Evolutionary conservation across 139 green algal species (phyloP), one percentile per base, ranked within the genome.

Genomic region (Haematococcus sp.): DNA sequence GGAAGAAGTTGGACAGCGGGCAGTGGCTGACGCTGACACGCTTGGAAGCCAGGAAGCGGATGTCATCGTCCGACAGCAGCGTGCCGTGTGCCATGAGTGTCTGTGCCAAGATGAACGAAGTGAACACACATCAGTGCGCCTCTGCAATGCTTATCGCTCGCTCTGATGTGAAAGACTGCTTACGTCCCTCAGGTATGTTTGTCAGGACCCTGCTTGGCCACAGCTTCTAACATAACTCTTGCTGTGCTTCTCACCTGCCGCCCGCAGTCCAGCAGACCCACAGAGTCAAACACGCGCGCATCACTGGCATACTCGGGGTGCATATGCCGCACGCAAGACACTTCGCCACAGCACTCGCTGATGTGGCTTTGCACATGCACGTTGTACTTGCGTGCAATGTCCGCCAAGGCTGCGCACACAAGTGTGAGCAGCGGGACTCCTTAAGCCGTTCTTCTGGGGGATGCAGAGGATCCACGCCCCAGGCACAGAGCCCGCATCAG

Each of bases 1-100:
- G 84, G 71, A 83, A 90, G 56, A 93, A 89, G 84, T 93, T 93
- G 70, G 43, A 76, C 3, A 91, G 79, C 1, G 89, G 85, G 83
- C 89, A 94, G 75, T 92, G 87, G 3, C 68, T 70, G 5, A 94
- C 63, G 1, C 76, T 78, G 4, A 84, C 78, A n/a, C 84, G 80
- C 1, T 64, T 64, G 0, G 70, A 43, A 5, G 77, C 81, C 76
- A 94, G 69, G 20, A 86, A 43, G 17, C 27, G 16, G 52, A 91
- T 82, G 71, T 89, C 89, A 32, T 73, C 54, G 19, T 84, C 75
- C 4, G 55, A 82, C 13, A 91, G 79, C 68, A 87, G 81, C 11
- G 84, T 88, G 35, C 82, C 86, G 35, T 94, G 89, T 15, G 75
- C 75, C 75, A 81, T 81, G 22, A 81, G 68, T 4, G 67, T 79